Percentiles rank a stretch among this genome's conserved stretches.
These are phyloP conservation scores for Nothophaeocryptopus gaeumannii DNA, from an alignment of 2,329 filamentous ascomycete species.

Conservation along the genomic window DNA sequence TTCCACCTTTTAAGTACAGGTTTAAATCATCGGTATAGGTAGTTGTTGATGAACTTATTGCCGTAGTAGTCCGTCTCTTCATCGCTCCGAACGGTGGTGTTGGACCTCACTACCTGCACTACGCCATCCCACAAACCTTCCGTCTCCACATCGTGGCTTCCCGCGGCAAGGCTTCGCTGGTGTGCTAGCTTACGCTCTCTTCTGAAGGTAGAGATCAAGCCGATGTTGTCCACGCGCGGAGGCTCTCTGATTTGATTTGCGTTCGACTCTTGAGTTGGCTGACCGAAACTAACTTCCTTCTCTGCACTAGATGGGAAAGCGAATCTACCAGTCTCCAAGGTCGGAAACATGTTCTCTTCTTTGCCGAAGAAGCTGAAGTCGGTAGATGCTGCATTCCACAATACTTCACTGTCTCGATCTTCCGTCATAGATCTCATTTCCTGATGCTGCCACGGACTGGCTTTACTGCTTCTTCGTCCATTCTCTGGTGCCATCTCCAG, in stretches of 20 bases:
- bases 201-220: constrained; percentile 54
- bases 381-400: constrained; percentile 58
- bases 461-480: constrained; percentile 28
- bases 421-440: constrained; percentile 56
- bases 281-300: constrained; percentile 27
- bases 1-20: no score
- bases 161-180: constrained; percentile 35
- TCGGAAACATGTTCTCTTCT: constrained; percentile 43
- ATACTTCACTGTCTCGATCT: constrained; percentile 57
- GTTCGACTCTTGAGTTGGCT: background rate
- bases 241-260: background rate
- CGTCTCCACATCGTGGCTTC: constrained; percentile 39
- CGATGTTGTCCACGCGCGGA: constrained; percentile 50
- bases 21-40: constrained; percentile 27
- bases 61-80: constrained; percentile 37
- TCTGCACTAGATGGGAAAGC: constrained; percentile 18
- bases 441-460: constrained; percentile 46
- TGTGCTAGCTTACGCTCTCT: constrained; percentile 52
- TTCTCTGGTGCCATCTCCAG: constrained; percentile 51
- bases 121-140: constrained; percentile 61
- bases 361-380: constrained; percentile 58
- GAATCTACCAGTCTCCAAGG: constrained; percentile 24
- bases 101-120: constrained; percentile 54
- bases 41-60: constrained; percentile 30
- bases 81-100: constrained; percentile 24